Evolutionary conservation across 148 eudicot species (phyloP).

Genomic region (Amaranthus palmeri): DNA sequence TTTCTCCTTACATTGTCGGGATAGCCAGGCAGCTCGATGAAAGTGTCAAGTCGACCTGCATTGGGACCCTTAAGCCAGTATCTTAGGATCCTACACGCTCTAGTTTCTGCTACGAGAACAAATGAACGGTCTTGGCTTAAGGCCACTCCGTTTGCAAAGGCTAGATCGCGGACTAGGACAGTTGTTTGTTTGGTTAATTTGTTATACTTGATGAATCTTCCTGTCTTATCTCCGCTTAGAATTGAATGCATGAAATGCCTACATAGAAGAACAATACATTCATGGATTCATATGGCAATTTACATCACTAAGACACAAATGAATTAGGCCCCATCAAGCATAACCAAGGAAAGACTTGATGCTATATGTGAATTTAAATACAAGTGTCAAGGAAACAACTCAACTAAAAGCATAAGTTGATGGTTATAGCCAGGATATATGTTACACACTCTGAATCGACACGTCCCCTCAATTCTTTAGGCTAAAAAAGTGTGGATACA

Average conservation of each 20-base stretch:
- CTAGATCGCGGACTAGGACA: slow-evolving; percentile 46
- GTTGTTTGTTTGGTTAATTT: slow-evolving; percentile 47
- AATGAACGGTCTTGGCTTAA: slow-evolving; percentile 59
- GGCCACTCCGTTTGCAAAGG: slow-evolving; percentile 82
- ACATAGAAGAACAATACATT: not conserved
- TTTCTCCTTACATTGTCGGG: slow-evolving; percentile 61
- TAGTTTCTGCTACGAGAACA: slow-evolving; percentile 55
- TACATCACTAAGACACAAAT: not conserved
- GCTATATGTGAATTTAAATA: too few species aligned
- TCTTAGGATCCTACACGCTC: slow-evolving; percentile 44
- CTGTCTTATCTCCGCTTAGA: slow-evolving; percentile 60
- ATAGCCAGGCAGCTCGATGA: slow-evolving; percentile 56
- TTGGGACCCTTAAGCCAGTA: slow-evolving; percentile 65
- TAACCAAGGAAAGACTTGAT: not conserved
- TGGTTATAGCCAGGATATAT: too few species aligned
- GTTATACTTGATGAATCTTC: slow-evolving; percentile 65
- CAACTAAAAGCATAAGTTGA: too few species aligned
- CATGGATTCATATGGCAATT: not conserved
- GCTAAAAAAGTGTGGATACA: too few species aligned
- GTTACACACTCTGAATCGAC: too few species aligned
- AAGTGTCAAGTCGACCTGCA: slow-evolving; percentile 48
- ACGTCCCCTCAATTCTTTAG: too few species aligned
- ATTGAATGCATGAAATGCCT: slow-evolving; percentile 56
- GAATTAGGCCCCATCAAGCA: not conserved
- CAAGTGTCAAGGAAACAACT: too few species aligned